These are phyloP conservation scores for Phanerodontia chrysosporium DNA, from an alignment of 768 basidiomycete genomes.

Conservation along the genomic window DNA sequence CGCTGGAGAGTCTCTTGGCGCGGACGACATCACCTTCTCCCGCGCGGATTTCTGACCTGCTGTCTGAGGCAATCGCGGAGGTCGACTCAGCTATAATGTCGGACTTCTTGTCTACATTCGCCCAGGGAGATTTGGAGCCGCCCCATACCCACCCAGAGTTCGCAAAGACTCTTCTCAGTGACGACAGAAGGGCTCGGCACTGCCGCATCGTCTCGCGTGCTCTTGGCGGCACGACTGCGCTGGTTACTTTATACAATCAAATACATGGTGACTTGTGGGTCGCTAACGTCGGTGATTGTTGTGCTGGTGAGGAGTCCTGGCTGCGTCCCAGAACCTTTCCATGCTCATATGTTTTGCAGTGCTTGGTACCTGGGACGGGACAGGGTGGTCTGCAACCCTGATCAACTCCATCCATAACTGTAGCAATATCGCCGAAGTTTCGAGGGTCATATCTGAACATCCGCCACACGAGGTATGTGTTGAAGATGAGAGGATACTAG, in stretches of 20 bases:
- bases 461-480: conserved; percentile 69
- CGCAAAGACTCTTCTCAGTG: conserved; percentile 60
- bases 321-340: neutral
- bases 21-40: conserved; percentile 24
- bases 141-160: conserved; percentile 38
- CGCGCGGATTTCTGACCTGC: conserved; percentile 33
- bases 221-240: conserved; percentile 78
- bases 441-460: conserved; percentile 59
- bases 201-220: conserved; percentile 64
- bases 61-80: conserved; percentile 34
- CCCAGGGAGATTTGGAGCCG: conserved; percentile 49
- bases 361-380: conserved; percentile 45
- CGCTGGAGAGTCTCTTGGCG: conserved; percentile 34
- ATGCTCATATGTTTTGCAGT: conserved; percentile 9
- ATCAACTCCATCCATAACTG: conserved; percentile 71
- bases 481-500: conserved; percentile 63
- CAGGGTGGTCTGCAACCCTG: conserved; percentile 55
- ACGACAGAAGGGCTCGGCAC: conserved; percentile 53
- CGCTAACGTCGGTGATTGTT: conserved; percentile 78
- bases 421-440: conserved; percentile 60
- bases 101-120: conserved; percentile 39
- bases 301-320: conserved; percentile 49
- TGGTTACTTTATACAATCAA: conserved; percentile 71
- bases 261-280: conserved; percentile 68
- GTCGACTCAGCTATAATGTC: conserved; percentile 42